Base-by-base conservation (phyloP, 495 filamentous ascomycete genomes). In the Penicillium goetzii region DNA sequence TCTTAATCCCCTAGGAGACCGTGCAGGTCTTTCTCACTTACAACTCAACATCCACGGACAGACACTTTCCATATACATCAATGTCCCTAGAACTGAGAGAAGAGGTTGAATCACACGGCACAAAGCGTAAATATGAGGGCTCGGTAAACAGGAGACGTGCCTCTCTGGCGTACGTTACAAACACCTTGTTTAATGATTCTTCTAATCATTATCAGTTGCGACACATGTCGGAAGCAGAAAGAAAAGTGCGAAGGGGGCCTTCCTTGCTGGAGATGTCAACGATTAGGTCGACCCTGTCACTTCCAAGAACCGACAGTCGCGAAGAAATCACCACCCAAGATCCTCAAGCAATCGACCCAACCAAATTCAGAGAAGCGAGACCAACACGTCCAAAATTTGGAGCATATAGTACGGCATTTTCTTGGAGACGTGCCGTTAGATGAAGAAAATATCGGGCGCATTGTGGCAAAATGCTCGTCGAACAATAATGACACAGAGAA, bases 181-280 rank as follows among this genome's bases (percentile, higher is more conserved):
- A 33, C 8, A 17, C 10, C 7, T 23, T 8, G 26, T 12, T 23
- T 12, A 38, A 10, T 9, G 9, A 3, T 8, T 12, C 11, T 12
- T 26, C 49, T 51, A 51, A 26, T 23, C 21, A 4, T 7, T 51
- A 30, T 21, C 23, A 80, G 78, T 36, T 80, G 78, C 53, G 78
- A 80, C 58, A 76, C 73, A 10, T 80, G 78, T 58, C 74, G 76
- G 30, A 74, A 75, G 52, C 76, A 79, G 4, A 80, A 80, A 57
- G 78, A 80, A 60, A 80, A 80, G 68, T 82, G 80, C 61, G 78
- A 80, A 68, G 80, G 80, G 30, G 77, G 78, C 21, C 72, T 75
- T 2, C 80, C 80, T 0, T 82, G 80, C 67, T 76, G 77, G 59
- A 68, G 80, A 47, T 82, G 80, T 62, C 59, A 74, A 59, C 75